phyloP scores from a whole-genome alignment of 2,329 filamentous ascomycete species.

The Pseudocercospora pini-densiflorae region DNA sequence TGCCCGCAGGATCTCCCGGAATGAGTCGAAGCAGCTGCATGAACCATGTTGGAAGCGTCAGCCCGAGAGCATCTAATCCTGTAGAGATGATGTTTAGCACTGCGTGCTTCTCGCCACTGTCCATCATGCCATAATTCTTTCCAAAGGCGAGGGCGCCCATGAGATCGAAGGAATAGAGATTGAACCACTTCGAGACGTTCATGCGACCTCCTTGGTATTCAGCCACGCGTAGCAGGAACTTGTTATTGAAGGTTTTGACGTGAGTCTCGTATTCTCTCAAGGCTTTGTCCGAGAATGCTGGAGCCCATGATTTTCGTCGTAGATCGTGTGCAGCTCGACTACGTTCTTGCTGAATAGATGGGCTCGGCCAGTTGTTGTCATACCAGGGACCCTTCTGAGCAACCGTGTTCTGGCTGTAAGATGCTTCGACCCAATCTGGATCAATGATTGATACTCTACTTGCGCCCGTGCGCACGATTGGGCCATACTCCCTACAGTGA shows the following conservation, averaged over 20 bases:
- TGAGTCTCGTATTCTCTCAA: slow-evolving; percentile 43
- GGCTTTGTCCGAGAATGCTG: slow-evolving; percentile 47
- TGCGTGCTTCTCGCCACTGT: neutral
- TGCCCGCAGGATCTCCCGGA: neutral
- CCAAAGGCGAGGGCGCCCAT: neutral
- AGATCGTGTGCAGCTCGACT: slow-evolving; percentile 32
- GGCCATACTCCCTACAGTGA: neutral
- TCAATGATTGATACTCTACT: neutral
- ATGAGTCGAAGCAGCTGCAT: neutral
- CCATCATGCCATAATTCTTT: neutral
- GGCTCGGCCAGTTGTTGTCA: neutral
- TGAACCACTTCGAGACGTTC: neutral
- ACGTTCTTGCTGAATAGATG: neutral
- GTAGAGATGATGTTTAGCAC: neutral
- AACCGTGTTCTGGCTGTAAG: neutral
- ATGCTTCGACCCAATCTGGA: neutral
- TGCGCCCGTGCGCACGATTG: neutral
- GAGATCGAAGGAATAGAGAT: neutral
- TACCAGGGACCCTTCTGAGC: neutral
- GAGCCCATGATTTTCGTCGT: slow-evolving; percentile 47
- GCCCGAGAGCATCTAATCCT: neutral
- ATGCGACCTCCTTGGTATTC: neutral
- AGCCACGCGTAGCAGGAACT: neutral
- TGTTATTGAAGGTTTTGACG: neutral
- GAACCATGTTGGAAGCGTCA: neutral